These are phyloP conservation scores for Starmerella roubikii DNA, from an alignment of 805 yeast species.

Conservation along the genomic window DNA sequence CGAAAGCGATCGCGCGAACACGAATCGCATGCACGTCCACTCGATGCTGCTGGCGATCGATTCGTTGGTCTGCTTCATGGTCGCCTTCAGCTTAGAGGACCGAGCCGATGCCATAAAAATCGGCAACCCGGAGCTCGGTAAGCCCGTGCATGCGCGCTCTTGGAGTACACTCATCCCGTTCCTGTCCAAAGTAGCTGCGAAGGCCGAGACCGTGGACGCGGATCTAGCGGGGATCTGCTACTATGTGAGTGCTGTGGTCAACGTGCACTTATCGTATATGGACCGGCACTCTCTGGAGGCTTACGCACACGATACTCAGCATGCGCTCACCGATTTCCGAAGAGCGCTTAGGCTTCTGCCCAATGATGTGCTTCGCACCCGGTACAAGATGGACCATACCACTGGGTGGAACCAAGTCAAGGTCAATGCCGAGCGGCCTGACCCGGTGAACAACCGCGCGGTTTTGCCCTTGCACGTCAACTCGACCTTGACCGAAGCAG, in stretches of 20 bases:
- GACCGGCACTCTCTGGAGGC: conserved; percentile 4
- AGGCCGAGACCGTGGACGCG: conserved; percentile 19
- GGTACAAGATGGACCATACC: conserved; percentile 14
- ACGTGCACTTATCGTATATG: conserved; percentile 18
- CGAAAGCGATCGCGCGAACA: conserved; percentile 27
- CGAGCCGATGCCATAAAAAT: conserved; percentile 22
- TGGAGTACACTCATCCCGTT: conserved; percentile 30
- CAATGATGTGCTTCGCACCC: conserved; percentile 11
- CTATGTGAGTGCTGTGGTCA: conserved; percentile 24
- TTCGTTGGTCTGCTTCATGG: conserved; percentile 28
- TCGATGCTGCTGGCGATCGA: conserved; percentile 30
- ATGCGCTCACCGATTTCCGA: conserved; percentile 21
- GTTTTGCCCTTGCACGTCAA: conserved; percentile 29
- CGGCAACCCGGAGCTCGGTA: conserved; percentile 3
- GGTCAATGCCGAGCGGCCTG: conserved; percentile 17
- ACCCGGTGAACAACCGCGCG: conserved; percentile 26
- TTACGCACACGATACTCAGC: conserved; percentile 6
- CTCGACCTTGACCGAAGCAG: conserved; percentile 30
- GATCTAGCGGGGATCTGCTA: conserved; percentile 24
- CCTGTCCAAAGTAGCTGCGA: conserved; percentile 21
- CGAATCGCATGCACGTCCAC: conserved; percentile 20
- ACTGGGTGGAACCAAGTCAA: conserved; percentile 15
- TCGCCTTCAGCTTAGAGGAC: conserved; percentile 31
- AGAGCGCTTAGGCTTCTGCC: conserved; percentile 22
- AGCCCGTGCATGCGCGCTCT: conserved; percentile 7